Conservation (phyloP, 2,329 filamentous ascomycete genomes). For the Triangularia verruculosa region DNA sequence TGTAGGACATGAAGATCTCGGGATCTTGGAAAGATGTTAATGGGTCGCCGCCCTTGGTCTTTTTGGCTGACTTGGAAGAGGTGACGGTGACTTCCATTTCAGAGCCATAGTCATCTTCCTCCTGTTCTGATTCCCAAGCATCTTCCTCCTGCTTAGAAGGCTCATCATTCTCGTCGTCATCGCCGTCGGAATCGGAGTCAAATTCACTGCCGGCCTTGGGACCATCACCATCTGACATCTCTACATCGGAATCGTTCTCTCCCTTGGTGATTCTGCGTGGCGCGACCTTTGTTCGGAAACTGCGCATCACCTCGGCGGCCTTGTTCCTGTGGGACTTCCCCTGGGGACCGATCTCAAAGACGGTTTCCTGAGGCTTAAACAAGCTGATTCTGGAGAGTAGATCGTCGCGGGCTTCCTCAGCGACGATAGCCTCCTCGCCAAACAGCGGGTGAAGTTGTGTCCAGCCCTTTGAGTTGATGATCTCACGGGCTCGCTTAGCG, state of each 20-base stretch:
- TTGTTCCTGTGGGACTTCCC: conserved; percentile 60
- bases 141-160: conserved; percentile 33
- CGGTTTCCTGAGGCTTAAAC: conserved; percentile 86
- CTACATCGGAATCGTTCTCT: conserved; percentile 31
- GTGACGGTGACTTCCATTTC: conserved; percentile 71
- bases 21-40: conserved; percentile 70
- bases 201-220: conserved; percentile 29
- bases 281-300: conserved; percentile 66
- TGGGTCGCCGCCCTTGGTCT: conserved; percentile 32
- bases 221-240: conserved; percentile 29
- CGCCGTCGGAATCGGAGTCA: conserved; percentile 38
- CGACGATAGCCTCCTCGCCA: conserved; percentile 60
- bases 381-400: conserved; percentile 88
- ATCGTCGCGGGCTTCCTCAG: conserved; percentile 70
- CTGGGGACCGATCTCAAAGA: conserved; percentile 83
- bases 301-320: conserved; percentile 73
- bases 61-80: conserved; percentile 50
- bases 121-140: conserved; percentile 39
- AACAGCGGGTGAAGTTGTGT: conserved; percentile 78
- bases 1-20: conserved; percentile 96
- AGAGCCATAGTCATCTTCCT: conserved; percentile 53
- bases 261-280: conserved; percentile 46
- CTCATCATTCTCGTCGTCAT: conserved; percentile 31
- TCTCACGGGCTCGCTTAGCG: conserved; percentile 78
- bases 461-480: conserved; percentile 69